phyloP scores from a whole-genome alignment of 148 eudicot genomes.

The Oxyria digyna region DNA sequence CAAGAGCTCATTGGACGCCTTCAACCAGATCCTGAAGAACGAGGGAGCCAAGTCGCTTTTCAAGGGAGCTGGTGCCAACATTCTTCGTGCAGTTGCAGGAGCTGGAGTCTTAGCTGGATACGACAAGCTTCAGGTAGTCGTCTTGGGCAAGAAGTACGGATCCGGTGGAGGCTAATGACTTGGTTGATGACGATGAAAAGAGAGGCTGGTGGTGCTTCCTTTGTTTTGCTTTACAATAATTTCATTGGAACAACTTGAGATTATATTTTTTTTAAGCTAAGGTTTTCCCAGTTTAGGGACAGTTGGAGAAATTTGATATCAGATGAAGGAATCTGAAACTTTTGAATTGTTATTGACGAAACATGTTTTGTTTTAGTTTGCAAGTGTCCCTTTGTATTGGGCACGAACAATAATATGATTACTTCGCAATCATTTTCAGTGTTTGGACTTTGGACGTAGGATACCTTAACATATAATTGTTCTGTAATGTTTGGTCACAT shows the following conservation, averaged over 20 bases:
- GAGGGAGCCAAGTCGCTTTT: slow-evolving; percentile 9
- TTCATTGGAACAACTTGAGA: slow-evolving; percentile 3
- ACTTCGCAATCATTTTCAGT: too few species aligned
- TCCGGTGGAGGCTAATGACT: slow-evolving; percentile 8
- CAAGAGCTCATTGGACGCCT: slow-evolving; percentile 10
- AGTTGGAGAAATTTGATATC: not conserved
- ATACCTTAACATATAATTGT: too few species aligned
- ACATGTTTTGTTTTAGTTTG: not conserved
- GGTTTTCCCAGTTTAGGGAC: not conserved
- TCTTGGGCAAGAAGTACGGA: slow-evolving; percentile 10
- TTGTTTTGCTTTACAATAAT: not conserved
- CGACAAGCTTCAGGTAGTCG: slow-evolving; percentile 10
- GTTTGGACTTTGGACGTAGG: too few species aligned
- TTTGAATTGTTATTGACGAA: not conserved
- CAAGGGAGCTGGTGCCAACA: slow-evolving; percentile 10
- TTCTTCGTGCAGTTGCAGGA: slow-evolving; percentile 10
- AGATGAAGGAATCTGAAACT: slow-evolving; percentile 1
- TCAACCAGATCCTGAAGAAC: slow-evolving; percentile 9
- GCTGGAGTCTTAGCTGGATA: slow-evolving; percentile 9
- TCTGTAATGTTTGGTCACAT: too few species aligned
- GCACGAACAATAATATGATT: not conserved
- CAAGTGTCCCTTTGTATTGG: not conserved
- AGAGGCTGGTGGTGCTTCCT: not conserved
- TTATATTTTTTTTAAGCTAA: not conserved
- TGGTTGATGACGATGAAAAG: not conserved